These are phyloP conservation scores for Stagonosporopsis cucurbitacearum DNA, from an alignment of 2,329 filamentous ascomycete species.

Conservation along the genomic window DNA sequence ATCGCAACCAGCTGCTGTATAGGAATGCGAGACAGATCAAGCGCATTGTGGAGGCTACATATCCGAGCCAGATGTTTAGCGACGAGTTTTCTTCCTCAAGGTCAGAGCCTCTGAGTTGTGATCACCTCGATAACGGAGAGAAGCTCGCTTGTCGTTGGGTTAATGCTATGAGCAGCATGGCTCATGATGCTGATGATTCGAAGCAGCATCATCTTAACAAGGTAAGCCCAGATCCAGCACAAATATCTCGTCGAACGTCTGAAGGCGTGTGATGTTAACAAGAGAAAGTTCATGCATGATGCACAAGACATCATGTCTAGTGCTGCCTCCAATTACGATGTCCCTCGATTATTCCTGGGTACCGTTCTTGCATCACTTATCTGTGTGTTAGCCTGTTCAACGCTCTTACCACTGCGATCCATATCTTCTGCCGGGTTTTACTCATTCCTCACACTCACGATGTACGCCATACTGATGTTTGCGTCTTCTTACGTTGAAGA, in stretches of 20 bases:
- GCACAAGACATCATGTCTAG: conserved; percentile 84
- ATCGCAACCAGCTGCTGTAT: conserved; percentile 72
- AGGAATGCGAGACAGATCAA: conserved; percentile 84
- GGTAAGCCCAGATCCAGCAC: conserved; percentile 38
- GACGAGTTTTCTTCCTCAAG: conserved; percentile 16
- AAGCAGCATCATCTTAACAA: conserved; percentile 49
- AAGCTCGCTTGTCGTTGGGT: conserved; percentile 74
- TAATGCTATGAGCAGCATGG: conserved; percentile 29
- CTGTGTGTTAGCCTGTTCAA: conserved; percentile 46
- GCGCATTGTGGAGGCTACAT: conserved; percentile 76
- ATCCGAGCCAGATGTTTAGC: conserved; percentile 62
- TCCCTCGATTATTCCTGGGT: conserved; percentile 64
- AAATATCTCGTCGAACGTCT: neutral
- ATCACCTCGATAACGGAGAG: conserved; percentile 29
- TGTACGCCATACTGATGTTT: conserved; percentile 92
- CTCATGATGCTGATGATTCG: conserved; percentile 10
- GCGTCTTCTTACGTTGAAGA: conserved; percentile 98
- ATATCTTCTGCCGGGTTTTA: conserved; percentile 59
- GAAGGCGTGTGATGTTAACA: conserved; percentile 9
- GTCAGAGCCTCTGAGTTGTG: neutral
- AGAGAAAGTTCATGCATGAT: conserved; percentile 65
- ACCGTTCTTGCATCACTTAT: conserved; percentile 54
- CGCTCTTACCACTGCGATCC: conserved; percentile 48
- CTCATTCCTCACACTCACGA: conserved; percentile 43
- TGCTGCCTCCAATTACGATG: conserved; percentile 91